These are phyloP conservation scores for Eucalyptus urophylla DNA, from an alignment of 345 rosid species.

Conservation along the genomic window DNA sequence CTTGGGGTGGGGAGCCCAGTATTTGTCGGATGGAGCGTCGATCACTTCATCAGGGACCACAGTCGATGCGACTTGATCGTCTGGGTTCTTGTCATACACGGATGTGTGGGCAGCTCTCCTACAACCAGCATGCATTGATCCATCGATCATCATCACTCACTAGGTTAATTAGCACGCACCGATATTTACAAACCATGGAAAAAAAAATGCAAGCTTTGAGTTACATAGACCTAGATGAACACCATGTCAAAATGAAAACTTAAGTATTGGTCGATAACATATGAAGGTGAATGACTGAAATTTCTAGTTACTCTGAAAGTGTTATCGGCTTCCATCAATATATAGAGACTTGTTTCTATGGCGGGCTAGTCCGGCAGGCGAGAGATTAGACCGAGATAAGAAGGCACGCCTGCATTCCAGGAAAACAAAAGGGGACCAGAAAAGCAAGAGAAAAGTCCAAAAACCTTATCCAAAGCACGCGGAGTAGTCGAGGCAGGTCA, in stretches of 20 bases:
- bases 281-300: background rate
- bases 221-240: background rate
- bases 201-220: background rate
- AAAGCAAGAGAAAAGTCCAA: background rate
- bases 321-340: background rate
- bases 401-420: background rate
- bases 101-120: slow-evolving; percentile 51
- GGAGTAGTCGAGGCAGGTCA: background rate
- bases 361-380: background rate
- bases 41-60: slow-evolving; percentile 68
- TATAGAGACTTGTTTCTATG: background rate
- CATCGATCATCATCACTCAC: background rate
- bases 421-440: background rate
- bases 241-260: background rate
- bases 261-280: background rate
- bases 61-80: slow-evolving; percentile 37
- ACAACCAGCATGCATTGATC: background rate
- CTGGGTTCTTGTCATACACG: slow-evolving; percentile 75
- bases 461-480: background rate
- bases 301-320: background rate
- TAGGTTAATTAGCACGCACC: background rate
- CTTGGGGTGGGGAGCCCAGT: slow-evolving; percentile 92
- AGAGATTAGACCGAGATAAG: background rate
- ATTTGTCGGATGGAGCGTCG: slow-evolving; percentile 54
- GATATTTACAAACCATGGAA: background rate